Conservation (phyloP, 2,329 filamentous ascomycete species). For the Akanthomyces uredinophilus region DNA sequence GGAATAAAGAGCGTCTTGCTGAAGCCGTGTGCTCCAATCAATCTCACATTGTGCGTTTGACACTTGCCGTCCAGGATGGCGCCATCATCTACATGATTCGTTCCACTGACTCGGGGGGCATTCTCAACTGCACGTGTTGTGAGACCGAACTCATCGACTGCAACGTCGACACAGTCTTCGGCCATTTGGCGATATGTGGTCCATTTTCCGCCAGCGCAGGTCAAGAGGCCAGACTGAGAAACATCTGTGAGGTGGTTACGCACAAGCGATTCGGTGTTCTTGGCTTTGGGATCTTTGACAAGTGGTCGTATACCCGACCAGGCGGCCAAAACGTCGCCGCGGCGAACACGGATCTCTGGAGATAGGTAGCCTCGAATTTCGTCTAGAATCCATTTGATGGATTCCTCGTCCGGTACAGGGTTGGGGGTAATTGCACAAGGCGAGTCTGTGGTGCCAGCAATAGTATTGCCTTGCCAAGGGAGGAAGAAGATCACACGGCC, state of each 20-base stretch:
- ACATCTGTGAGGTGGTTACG: slow-evolving; percentile 80
- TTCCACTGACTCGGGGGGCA: slow-evolving; percentile 64
- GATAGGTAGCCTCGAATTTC: slow-evolving; percentile 79
- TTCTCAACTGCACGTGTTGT: slow-evolving; percentile 50
- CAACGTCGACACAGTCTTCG: slow-evolving; percentile 80
- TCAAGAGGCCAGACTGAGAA: slow-evolving; percentile 74
- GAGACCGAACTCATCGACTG: slow-evolving; percentile 64
- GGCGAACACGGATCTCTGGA: slow-evolving; percentile 77
- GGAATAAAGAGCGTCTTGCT: slow-evolving; percentile 91
- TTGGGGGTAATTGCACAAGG: slow-evolving; percentile 67
- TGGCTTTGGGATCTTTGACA: slow-evolving; percentile 79
- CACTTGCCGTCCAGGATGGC: slow-evolving; percentile 62
- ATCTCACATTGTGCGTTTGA: slow-evolving; percentile 76
- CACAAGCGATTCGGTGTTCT: slow-evolving; percentile 81
- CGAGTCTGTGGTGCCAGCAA: slow-evolving; percentile 82
- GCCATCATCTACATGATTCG: slow-evolving; percentile 64
- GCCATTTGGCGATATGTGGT: slow-evolving; percentile 92
- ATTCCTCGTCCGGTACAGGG: slow-evolving; percentile 73
- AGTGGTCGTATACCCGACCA: slow-evolving; percentile 86
- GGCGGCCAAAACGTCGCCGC: slow-evolving; percentile 81
- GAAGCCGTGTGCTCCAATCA: slow-evolving; percentile 81
- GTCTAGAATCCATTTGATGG: slow-evolving; percentile 82
- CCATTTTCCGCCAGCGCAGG: slow-evolving; percentile 87
- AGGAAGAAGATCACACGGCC: slow-evolving; percentile 90
- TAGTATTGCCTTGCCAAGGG: slow-evolving; percentile 89